These are phyloP conservation scores for Mucor saturninus DNA, from an alignment of 371 early-diverging fungal species.

Conservation along the genomic window DNA sequence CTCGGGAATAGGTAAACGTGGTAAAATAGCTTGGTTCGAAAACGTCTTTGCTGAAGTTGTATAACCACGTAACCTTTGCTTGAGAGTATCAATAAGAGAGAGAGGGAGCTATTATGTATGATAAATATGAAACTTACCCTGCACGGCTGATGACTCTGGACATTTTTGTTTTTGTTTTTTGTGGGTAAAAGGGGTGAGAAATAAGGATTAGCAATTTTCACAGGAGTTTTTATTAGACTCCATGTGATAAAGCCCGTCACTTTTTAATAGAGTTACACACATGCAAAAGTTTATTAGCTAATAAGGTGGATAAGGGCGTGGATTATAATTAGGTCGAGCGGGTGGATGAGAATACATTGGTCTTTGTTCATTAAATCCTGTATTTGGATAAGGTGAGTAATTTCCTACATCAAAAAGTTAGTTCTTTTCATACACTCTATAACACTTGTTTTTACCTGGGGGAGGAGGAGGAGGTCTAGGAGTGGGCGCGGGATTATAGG, in stretches of 20 bases:
- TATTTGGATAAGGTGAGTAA: constrained; percentile 8
- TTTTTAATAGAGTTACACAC: not conserved
- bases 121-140: not conserved
- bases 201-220: not conserved
- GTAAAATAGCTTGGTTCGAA: constrained; percentile 71
- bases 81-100: no score
- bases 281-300: not conserved
- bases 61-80: not conserved
- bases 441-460: not conserved
- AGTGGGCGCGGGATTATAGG: constrained; percentile 24
- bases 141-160: not conserved
- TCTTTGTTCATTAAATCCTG: constrained; percentile 6
- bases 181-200: not conserved
- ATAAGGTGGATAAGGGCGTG: constrained; percentile 11
- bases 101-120: no score
- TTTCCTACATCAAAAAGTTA: not conserved
- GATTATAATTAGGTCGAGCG: constrained; percentile 7
- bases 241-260: not conserved
- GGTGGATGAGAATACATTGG: constrained; percentile 4
- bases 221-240: not conserved
- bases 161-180: not conserved
- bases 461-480: constrained; percentile 5
- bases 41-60: constrained; percentile 56
- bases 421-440: not conserved
- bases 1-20: constrained; percentile 84